These are phyloP conservation scores for Acarospora socialis DNA, from an alignment of 2,329 filamentous ascomycete genomes.

Conservation along the genomic window DNA sequence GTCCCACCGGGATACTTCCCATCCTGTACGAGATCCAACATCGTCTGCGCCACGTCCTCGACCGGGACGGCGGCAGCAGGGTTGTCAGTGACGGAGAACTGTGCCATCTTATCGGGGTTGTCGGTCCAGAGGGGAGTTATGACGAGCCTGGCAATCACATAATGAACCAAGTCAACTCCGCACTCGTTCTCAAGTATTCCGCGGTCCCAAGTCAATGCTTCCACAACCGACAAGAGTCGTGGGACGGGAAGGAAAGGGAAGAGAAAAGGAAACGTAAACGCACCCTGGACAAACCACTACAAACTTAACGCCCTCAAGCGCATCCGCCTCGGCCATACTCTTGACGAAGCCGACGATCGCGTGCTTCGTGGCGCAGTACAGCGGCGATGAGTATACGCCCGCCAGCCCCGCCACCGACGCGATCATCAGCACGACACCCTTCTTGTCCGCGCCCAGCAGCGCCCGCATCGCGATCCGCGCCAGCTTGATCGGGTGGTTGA, in stretches of 20 bases:
- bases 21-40: slow-evolving; percentile 17
- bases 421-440: slow-evolving; percentile 23
- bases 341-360: slow-evolving; percentile 26
- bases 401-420: slow-evolving; percentile 21
- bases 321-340: slow-evolving; percentile 21
- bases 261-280: slow-evolving; percentile 4
- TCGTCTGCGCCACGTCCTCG: slow-evolving; percentile 17
- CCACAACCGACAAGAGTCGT: no score
- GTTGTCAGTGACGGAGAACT: slow-evolving; percentile 10
- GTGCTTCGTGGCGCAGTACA: slow-evolving; percentile 27
- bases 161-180: no score
- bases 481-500: slow-evolving; percentile 27
- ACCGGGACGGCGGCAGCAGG: slow-evolving; percentile 13
- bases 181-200: no score
- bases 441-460: slow-evolving; percentile 21
- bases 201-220: no score
- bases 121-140: slow-evolving; percentile 19
- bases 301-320: slow-evolving; percentile 22
- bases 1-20: slow-evolving; percentile 15
- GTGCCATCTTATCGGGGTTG: slow-evolving; percentile 1
- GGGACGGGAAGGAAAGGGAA: no score
- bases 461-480: slow-evolving; percentile 24
- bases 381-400: slow-evolving; percentile 18
- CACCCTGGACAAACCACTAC: slow-evolving; percentile 21
- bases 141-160: slow-evolving; percentile 17